Evolutionary conservation across 495 filamentous ascomycete species (phyloP).

Genomic region (Annulohypoxylon moriforme): DNA sequence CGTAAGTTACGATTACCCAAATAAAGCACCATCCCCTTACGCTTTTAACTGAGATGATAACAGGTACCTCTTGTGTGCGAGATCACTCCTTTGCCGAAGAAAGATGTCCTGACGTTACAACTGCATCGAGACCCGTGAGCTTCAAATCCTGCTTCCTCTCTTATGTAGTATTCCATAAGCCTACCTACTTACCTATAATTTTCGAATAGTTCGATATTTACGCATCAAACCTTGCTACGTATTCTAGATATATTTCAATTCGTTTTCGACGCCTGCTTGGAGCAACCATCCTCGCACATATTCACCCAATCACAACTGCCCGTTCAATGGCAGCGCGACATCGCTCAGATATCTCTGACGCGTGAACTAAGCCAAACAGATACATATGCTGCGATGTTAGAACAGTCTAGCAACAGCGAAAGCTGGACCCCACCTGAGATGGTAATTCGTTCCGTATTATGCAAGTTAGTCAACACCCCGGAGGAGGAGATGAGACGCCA

Average conservation of each 20-base stretch:
- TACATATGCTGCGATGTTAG: background rate
- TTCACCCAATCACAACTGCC: slow-evolving; percentile 22
- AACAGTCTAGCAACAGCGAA: slow-evolving; percentile 12
- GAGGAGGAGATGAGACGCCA: slow-evolving; percentile 65
- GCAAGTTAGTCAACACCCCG: slow-evolving; percentile 63
- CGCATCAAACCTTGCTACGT: slow-evolving; percentile 50
- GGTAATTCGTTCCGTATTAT: slow-evolving; percentile 66
- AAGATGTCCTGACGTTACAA: slow-evolving; percentile 57
- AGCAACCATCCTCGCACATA: slow-evolving; percentile 50
- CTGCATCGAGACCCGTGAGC: slow-evolving; percentile 60
- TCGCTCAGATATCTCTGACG: slow-evolving; percentile 19
- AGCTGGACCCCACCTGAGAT: slow-evolving; percentile 64
- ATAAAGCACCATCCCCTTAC: background rate
- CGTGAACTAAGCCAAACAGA: background rate
- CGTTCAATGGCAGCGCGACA: slow-evolving; percentile 26
- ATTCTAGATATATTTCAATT: slow-evolving; percentile 62
- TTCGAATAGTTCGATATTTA: slow-evolving; percentile 53
- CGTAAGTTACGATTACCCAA: slow-evolving; percentile 53
- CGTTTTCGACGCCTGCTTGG: slow-evolving; percentile 52
- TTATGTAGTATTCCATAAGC: background rate
- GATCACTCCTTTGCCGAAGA: slow-evolving; percentile 61
- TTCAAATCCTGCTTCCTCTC: slow-evolving; percentile 1
- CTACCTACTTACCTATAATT: slow-evolving; percentile 20
- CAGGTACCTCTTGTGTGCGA: slow-evolving; percentile 75
- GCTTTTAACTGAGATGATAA: slow-evolving; percentile 27